These are phyloP conservation scores for Penicillium desertorum DNA, from an alignment of 495 filamentous ascomycete species.

Conservation along the genomic window DNA sequence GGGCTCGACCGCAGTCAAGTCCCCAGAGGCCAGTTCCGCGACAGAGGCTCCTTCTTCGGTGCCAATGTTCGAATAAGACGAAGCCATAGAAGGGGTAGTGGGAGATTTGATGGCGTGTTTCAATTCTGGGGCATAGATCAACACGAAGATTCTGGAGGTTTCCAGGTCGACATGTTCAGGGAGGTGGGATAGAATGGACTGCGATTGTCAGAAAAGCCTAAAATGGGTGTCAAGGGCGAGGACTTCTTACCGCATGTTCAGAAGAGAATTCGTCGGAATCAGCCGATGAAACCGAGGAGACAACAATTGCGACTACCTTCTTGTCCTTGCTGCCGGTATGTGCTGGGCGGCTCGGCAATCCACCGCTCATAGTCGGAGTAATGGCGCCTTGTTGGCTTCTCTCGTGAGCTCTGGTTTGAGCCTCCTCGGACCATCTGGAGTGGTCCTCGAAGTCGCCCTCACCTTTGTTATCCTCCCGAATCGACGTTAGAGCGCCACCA, in stretches of 20 bases:
- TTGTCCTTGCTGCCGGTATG: slow-evolving; percentile 50
- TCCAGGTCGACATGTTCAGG: slow-evolving; percentile 68
- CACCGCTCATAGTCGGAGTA: slow-evolving; percentile 34
- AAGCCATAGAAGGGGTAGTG: slow-evolving; percentile 65
- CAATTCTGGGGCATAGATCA: slow-evolving; percentile 82
- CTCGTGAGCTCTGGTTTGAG: slow-evolving; percentile 49
- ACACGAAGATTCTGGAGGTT: slow-evolving; percentile 71
- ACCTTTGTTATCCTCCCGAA: slow-evolving; percentile 77
- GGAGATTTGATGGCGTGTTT: slow-evolving; percentile 57
- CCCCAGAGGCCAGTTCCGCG: slow-evolving; percentile 59
- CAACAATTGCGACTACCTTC: slow-evolving; percentile 80
- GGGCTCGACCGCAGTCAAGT: slow-evolving; percentile 49
- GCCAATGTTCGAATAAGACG: slow-evolving; percentile 85
- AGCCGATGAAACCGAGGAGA: slow-evolving; percentile 65
- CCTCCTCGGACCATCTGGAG: slow-evolving; percentile 81
- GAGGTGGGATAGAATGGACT: slow-evolving; percentile 91
- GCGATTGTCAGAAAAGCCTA: slow-evolving; percentile 24
- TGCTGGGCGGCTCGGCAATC: slow-evolving; percentile 25
- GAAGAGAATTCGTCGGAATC: slow-evolving; percentile 60
- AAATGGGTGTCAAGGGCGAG: background rate
- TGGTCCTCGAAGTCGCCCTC: slow-evolving; percentile 79
- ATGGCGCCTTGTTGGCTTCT: slow-evolving; percentile 27
- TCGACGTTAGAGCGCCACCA: slow-evolving; percentile 76
- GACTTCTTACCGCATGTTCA: slow-evolving; percentile 74
- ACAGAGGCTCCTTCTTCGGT: slow-evolving; percentile 71